Evolutionary conservation across 1,139 yeast species (phyloP), one percentile per base, ranked within the genome.

Genomic region (Geotrichum candidum): DNA sequence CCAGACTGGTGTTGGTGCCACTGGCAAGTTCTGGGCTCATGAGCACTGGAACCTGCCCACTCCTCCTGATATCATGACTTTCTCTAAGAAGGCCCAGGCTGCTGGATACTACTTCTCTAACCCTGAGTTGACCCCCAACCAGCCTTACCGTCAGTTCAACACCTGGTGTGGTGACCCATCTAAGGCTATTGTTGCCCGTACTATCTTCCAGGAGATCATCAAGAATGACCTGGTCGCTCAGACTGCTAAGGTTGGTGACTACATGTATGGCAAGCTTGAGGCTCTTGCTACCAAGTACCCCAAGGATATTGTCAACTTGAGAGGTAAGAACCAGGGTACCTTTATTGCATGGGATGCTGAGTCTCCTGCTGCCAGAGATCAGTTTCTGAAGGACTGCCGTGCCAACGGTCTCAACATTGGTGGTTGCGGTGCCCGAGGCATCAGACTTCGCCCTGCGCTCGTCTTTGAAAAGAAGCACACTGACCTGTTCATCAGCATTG

Each of bases 151-250:
- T 75, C 94, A 88, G 79, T 88, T 88, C 81, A 88, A 88, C 84
- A 88, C 96, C 64, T 88, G 96, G 96, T 87, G 92, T 76, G 96
- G 96, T 69, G 96, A 88, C 78, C 91, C 94, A 72, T 85, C 90
- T 65, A 84, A 87, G 77, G 83, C 88, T 71, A 77, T 87, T 68
- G 80, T 88, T 71, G 87, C 92, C 61, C 84, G 85, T 67, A 83
- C 88, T 66, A 87, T 88, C 68, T 84, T 84, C 73, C 76, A 80
- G 65, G 91, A 87, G 75, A 77, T 87, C 60, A 76, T 78, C 63
- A 84, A 84, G 71, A 78, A 87, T 74, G 81, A 85, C 68, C 81
- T 88, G 68, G 81, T 83, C 51, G 76, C 77, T 50, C 77, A 82
- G 64, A 82, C 88, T 59, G 79, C 78, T 27, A 76, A 78, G 68